Conservation (phyloP, 768 basidiomycete genomes). For the Hericium coralloides region DNA sequence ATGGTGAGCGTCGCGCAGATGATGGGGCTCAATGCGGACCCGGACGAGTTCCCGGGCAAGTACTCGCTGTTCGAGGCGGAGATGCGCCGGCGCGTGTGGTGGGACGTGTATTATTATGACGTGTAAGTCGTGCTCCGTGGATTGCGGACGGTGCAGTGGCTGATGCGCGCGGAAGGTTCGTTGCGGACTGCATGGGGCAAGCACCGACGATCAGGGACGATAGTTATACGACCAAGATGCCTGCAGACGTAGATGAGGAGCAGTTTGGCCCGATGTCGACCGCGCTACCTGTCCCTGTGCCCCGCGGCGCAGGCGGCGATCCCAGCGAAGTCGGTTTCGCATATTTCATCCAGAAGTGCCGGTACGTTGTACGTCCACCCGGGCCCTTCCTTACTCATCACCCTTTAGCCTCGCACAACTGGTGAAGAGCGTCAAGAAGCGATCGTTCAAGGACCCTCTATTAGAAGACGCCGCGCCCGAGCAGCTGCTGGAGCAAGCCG, state of each 20-base stretch:
- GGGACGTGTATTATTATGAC: slow-evolving; percentile 74
- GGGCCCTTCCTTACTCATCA: background rate
- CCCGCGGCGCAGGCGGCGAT: slow-evolving; percentile 15
- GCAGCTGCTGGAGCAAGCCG: slow-evolving; percentile 54
- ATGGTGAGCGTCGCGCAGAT: slow-evolving; percentile 56
- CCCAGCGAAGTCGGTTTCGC: slow-evolving; percentile 27
- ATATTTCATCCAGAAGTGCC: slow-evolving; percentile 51
- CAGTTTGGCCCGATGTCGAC: slow-evolving; percentile 39
- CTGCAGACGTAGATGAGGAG: slow-evolving; percentile 48
- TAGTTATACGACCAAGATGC: slow-evolving; percentile 47
- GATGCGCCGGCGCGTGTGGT: slow-evolving; percentile 56
- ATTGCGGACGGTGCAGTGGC: background rate
- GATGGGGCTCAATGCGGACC: slow-evolving; percentile 56
- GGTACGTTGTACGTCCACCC: slow-evolving; percentile 30
- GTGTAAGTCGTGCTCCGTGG: slow-evolving; percentile 37
- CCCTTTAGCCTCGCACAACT: slow-evolving; percentile 47
- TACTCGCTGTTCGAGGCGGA: slow-evolving; percentile 44
- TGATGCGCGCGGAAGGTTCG: slow-evolving; percentile 36
- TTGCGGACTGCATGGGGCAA: slow-evolving; percentile 59
- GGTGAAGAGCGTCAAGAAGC: slow-evolving; percentile 51
- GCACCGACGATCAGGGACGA: slow-evolving; percentile 48
- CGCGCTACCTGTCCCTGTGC: slow-evolving; percentile 30
- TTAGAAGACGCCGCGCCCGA: slow-evolving; percentile 24
- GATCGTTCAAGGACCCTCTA: slow-evolving; percentile 31
- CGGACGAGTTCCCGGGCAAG: slow-evolving; percentile 40